Percentiles rank a stretch among this genome's conserved stretches.
Evolutionary conservation across 257 asterid genomes (phyloP).

Genomic region (Orobanche coerulescens): DNA sequence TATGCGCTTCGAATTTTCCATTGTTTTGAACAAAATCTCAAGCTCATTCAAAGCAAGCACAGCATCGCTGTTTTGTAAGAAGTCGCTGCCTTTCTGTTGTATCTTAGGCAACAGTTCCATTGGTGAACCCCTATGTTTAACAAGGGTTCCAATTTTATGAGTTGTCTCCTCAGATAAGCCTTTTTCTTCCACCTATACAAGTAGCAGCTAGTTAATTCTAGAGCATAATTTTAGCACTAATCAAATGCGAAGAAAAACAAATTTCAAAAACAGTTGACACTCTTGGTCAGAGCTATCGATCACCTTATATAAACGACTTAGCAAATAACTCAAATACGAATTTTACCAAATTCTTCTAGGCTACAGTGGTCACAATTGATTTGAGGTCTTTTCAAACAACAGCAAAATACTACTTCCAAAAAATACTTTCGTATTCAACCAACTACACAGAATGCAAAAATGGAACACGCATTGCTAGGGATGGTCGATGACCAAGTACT

Average conservation of each 20-base stretch:
- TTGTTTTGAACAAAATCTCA: conserved; percentile 71
- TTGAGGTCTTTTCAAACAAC: too few species aligned
- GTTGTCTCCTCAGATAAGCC: conserved; percentile 76
- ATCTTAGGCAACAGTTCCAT: conserved; percentile 59
- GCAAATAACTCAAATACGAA: background rate
- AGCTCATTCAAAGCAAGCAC: conserved; percentile 65
- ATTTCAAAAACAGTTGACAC: too few species aligned
- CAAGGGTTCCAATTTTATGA: conserved; percentile 70
- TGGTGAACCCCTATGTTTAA: conserved; percentile 77
- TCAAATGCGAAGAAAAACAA: too few species aligned
- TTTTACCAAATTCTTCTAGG: background rate
- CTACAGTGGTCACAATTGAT: too few species aligned
- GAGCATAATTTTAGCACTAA: conserved; percentile 5
- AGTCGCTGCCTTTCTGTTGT: conserved; percentile 58
- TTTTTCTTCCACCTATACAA: conserved; percentile 71
- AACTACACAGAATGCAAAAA: too few species aligned
- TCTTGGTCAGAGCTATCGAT: too few species aligned
- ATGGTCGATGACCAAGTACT: too few species aligned
- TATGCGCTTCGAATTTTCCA: conserved; percentile 59
- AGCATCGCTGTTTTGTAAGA: conserved; percentile 59
- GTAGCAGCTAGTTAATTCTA: conserved; percentile 4
- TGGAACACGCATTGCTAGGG: too few species aligned
- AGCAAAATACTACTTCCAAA: too few species aligned
- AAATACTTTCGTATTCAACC: too few species aligned
- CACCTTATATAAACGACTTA: too few species aligned